Evolutionary conservation across 2,329 filamentous ascomycete species (phyloP).

Genomic region (Botrytis squamosa): DNA sequence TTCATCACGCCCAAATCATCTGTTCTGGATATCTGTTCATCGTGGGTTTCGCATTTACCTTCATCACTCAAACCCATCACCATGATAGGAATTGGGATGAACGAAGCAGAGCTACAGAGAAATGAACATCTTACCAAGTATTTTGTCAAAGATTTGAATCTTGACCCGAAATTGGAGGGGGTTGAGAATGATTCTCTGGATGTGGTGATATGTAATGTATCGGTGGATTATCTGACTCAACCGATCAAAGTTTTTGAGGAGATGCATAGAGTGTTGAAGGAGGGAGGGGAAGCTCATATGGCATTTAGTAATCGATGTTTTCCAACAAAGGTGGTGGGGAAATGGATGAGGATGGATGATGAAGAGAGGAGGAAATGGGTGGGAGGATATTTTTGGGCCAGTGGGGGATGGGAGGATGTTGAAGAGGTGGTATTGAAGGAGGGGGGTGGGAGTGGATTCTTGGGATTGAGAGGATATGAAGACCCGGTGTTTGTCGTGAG

Average conservation of each 20-base stretch:
- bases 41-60: constrained; percentile 45
- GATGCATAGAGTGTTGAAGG: constrained; percentile 43
- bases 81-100: constrained; percentile 51
- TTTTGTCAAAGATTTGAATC: constrained; percentile 48
- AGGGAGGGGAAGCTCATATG: constrained; percentile 49
- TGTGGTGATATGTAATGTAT: constrained; percentile 50
- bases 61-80: constrained; percentile 37
- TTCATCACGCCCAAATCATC: constrained; percentile 44
- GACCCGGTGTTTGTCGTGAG: constrained; percentile 49
- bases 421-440: constrained; percentile 53
- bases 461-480: constrained; percentile 22
- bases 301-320: constrained; percentile 53
- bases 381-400: constrained; percentile 49
- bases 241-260: constrained; percentile 47
- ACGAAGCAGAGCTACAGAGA: constrained; percentile 44
- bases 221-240: constrained; percentile 50
- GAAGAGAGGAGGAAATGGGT: constrained; percentile 49
- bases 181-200: constrained; percentile 40
- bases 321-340: constrained; percentile 50
- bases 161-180: constrained; percentile 27
- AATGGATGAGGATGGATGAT: constrained; percentile 48
- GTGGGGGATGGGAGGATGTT: constrained; percentile 50
- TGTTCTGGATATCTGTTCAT: constrained; percentile 51
- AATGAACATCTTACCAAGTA: constrained; percentile 42
- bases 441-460: constrained; percentile 34